phyloP scores from a whole-genome alignment of 805 yeast genomes.

The Spathaspora girioi region DNA sequence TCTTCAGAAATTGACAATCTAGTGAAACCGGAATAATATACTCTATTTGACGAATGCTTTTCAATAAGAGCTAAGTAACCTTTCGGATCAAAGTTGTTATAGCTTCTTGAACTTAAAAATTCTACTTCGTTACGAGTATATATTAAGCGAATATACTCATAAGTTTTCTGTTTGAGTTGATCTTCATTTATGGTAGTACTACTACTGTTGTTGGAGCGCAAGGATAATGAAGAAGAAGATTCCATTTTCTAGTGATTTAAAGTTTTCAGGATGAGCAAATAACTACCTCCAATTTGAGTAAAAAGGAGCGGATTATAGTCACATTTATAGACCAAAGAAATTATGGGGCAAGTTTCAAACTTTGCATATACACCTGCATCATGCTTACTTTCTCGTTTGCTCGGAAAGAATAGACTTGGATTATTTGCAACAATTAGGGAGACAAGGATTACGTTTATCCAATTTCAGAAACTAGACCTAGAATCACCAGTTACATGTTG shows the following conservation, averaged over 20 bases:
- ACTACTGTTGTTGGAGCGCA: slow-evolving; percentile 3
- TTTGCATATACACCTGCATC: too few relatives aligned
- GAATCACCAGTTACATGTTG: neutral
- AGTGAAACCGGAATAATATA: neutral
- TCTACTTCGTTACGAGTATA: slow-evolving; percentile 19
- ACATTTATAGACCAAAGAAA: neutral
- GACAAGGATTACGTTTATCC: neutral
- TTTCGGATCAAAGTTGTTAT: neutral
- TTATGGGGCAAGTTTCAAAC: neutral
- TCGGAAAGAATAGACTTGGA: neutral
- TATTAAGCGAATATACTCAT: slow-evolving; percentile 23
- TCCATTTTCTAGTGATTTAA: slow-evolving; percentile 1
- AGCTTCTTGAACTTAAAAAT: slow-evolving; percentile 12
- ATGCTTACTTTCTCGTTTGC: neutral
- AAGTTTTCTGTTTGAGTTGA: slow-evolving; percentile 9
- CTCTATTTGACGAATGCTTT: neutral
- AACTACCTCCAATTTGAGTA: neutral
- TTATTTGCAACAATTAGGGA: neutral
- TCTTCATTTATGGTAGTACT: slow-evolving; percentile 2
- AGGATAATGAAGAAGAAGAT: slow-evolving; percentile 3
- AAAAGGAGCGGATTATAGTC: neutral
- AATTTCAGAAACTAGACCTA: neutral
- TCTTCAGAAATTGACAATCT: neutral
- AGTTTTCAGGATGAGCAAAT: neutral
- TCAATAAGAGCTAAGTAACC: neutral